Base-by-base conservation (phyloP, 192 early-diverging fungal genomes). In the Coemansia sp. region DNA sequence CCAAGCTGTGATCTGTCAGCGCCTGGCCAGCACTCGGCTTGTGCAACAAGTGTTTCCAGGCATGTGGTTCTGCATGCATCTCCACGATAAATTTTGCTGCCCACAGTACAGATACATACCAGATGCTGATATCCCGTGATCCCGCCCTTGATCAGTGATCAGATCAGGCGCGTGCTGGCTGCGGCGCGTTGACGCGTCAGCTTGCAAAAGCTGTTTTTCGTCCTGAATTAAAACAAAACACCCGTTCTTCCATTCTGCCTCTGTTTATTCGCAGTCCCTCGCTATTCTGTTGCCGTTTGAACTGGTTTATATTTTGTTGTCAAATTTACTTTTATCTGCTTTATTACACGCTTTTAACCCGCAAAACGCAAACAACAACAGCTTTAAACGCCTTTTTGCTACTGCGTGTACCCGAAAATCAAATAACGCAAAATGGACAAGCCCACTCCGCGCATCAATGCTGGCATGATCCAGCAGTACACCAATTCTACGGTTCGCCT, bases 371-470 rank as follows among this genome's bases (percentile, higher is more conserved):
- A 55, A 54, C 49, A 51, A n/a, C 62, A 55, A 54, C 41, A 54
- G 12, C 66, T 53, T 29, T 22, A 67, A 51, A 5, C 41, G 41
- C 41, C 41, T 45, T 45, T 3, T 45, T 45, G 41, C 41, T 45
- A 12, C 41, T 45, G 41, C 41, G 41, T 10, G 41, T n/a, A 45
- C 41, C n/a, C 48, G 59, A n/a, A 67, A 65, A 17, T 11, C 16
- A 52, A 52, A 21, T n/a, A 26, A 41, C 41, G 37, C 41, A 19
- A 38, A 23, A 82, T 83, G 81, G 75, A 83, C 66, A 83, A 83
- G 72, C 81, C 77, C 39, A 87, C 85, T 17, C 68, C 77, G 23
- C 82, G 85, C 58, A 69, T 85, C 78, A 87, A 85, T 74, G 82
- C 85, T 58, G 73, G 73, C 26, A 84, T 85, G 85, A 69, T 84